phyloP scores from a whole-genome alignment of 768 basidiomycete species.

The Leucosporidium creatinivorum region DNA sequence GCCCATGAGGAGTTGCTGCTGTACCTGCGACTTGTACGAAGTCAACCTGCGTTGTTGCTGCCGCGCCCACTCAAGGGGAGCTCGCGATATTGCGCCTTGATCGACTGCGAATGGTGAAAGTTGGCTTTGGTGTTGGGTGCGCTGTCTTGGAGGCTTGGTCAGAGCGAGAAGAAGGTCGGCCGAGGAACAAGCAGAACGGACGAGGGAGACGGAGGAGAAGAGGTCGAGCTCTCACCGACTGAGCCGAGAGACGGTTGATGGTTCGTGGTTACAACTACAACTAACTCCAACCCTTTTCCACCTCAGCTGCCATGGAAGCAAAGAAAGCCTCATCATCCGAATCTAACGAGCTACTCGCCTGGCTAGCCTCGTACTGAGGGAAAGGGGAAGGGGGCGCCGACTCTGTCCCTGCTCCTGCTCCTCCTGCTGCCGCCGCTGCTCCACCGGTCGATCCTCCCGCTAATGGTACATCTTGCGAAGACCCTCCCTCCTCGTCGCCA shows the following conservation, averaged over 20 bases:
- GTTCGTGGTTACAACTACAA: neutral
- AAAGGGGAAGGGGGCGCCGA: neutral
- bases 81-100: no score
- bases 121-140: no score
- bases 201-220: neutral
- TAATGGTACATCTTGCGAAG: neutral
- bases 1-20: no score
- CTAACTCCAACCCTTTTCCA: constrained; percentile 19
- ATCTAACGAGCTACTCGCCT: constrained; percentile 17
- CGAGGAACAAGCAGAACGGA: neutral
- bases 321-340: constrained; percentile 30
- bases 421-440: no score
- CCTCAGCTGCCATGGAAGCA: constrained; percentile 22
- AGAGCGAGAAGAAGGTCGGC: neutral
- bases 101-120: no score
- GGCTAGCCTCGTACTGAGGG: constrained; percentile 6
- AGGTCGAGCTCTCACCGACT: neutral
- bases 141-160: no score
- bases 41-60: no score
- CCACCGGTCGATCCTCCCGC: no score
- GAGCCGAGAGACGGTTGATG: neutral
- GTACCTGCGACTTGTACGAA: no score
- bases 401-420: neutral
- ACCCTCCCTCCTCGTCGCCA: neutral
- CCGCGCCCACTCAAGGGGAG: no score